Conservation (phyloP, 768 basidiomycete genomes). For the Kwoniella mangroviensis region DNA sequence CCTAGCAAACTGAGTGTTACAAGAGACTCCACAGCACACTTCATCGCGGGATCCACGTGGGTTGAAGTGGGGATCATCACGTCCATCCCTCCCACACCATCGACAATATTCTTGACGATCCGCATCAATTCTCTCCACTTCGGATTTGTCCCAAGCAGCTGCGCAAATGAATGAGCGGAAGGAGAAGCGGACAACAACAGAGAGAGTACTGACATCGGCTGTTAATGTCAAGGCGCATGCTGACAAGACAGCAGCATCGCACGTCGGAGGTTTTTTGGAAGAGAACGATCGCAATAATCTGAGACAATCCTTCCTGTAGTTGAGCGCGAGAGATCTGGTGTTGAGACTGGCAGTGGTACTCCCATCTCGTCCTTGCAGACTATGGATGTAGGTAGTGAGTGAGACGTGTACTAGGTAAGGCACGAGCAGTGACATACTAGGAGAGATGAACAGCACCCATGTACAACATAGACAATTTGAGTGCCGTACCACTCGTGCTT, state of each 20-base stretch:
- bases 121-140: conserved; percentile 10
- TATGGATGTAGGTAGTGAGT: neutral
- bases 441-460: conserved; percentile 35
- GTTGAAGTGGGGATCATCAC: neutral
- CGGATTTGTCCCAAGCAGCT: conserved; percentile 2
- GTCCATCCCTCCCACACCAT: conserved; percentile 2
- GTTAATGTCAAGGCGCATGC: conserved; percentile 17
- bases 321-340: neutral
- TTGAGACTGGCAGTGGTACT: neutral
- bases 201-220: conserved; percentile 24
- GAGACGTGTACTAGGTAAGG: neutral
- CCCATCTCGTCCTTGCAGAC: conserved; percentile 9
- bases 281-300: neutral
- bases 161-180: neutral
- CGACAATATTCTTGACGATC: neutral
- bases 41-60: conserved; percentile 2
- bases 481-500: conserved; percentile 21
- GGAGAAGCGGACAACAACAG: neutral
- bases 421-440: conserved; percentile 22
- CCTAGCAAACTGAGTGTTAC: conserved; percentile 5
- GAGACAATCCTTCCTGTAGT: conserved; percentile 7
- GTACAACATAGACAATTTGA: conserved; percentile 25
- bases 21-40: conserved; percentile 8
- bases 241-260: conserved; percentile 20
- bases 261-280: neutral